Evolutionary conservation across 106 monocot species (phyloP).

Genomic region (Chionographis japonica): DNA sequence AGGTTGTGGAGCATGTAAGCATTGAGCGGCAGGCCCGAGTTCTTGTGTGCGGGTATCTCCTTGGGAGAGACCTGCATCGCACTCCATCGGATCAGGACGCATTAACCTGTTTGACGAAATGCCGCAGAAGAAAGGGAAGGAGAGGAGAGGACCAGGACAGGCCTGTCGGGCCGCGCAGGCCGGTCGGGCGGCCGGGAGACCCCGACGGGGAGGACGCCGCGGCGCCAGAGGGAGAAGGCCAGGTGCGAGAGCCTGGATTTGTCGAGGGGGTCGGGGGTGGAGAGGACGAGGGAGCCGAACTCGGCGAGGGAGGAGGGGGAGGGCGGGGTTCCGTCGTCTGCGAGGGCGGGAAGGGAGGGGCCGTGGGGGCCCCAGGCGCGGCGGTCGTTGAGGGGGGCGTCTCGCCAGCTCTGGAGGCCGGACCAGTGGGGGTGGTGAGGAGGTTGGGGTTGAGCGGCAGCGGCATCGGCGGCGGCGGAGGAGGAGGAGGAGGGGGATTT

Average conservation of each 20-base stretch:
- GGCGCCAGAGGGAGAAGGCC: slow-evolving; percentile 53
- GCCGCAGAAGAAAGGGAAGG: neutral
- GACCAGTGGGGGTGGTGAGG: slow-evolving; percentile 40
- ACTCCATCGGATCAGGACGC: too few relatives aligned
- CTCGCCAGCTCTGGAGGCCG: slow-evolving; percentile 62
- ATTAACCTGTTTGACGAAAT: slow-evolving; percentile 32
- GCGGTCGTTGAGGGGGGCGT: slow-evolving; percentile 35
- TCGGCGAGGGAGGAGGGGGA: slow-evolving; percentile 64
- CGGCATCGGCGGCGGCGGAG: neutral
- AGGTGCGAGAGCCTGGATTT: slow-evolving; percentile 67
- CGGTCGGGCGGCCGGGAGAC: slow-evolving; percentile 28
- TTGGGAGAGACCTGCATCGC: slow-evolving; percentile 53
- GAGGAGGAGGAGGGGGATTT: too few relatives aligned
- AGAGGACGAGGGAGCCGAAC: slow-evolving; percentile 58
- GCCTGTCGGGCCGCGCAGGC: slow-evolving; percentile 65
- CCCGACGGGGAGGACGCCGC: slow-evolving; percentile 43
- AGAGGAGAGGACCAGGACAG: slow-evolving; percentile 30
- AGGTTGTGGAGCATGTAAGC: slow-evolving; percentile 85
- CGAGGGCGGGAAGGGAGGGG: slow-evolving; percentile 10
- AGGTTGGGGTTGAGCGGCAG: neutral
- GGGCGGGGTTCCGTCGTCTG: neutral
- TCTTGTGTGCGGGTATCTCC: slow-evolving; percentile 74
- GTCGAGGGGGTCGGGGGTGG: slow-evolving; percentile 63
- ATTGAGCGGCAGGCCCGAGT: slow-evolving; percentile 71
- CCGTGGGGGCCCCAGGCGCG: slow-evolving; percentile 58